Percentiles rank a stretch among this genome's conserved stretches.
phyloP scores from a whole-genome alignment of 139 green algal species.

The Gonium pectorale region DNA sequence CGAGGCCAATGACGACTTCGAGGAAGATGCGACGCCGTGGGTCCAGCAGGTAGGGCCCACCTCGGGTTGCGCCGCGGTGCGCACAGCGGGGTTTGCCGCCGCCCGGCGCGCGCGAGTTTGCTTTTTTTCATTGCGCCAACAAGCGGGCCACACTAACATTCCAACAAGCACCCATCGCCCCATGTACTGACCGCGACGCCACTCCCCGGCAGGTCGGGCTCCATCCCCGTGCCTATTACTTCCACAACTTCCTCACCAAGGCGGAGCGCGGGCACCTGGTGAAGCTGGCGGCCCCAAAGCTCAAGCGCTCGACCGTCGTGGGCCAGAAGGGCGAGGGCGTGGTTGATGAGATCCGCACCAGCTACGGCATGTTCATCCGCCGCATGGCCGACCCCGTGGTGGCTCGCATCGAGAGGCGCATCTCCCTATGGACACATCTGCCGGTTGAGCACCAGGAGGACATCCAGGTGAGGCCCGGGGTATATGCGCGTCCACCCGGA shows the following conservation, averaged over 20 bases:
- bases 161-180: too few relatives aligned
- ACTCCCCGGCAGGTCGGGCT: slow-evolving; percentile 67
- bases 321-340: slow-evolving; percentile 62
- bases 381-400: slow-evolving; percentile 56
- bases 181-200: too few relatives aligned
- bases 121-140: too few relatives aligned
- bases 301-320: slow-evolving; percentile 82
- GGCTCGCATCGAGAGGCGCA: slow-evolving; percentile 59
- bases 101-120: too few relatives aligned
- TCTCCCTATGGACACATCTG: slow-evolving; percentile 62
- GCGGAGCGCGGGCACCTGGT: slow-evolving; percentile 78
- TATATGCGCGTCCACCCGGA: too few relatives aligned
- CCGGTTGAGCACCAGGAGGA: slow-evolving; percentile 66
- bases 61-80: too few relatives aligned
- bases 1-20: slow-evolving; percentile 14
- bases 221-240: slow-evolving; percentile 74
- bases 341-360: slow-evolving; percentile 76
- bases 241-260: slow-evolving; percentile 84
- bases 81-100: too few relatives aligned
- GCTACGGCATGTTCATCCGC: slow-evolving; percentile 52
- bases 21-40: slow-evolving; percentile 48
- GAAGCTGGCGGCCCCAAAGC: slow-evolving; percentile 60
- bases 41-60: slow-evolving; percentile 75
- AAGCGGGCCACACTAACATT: too few relatives aligned
- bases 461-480: slow-evolving; percentile 48